Evolutionary conservation across 805 yeast species (phyloP), one percentile per base, ranked within the genome.

Genomic region (Yarrowia deformans): DNA sequence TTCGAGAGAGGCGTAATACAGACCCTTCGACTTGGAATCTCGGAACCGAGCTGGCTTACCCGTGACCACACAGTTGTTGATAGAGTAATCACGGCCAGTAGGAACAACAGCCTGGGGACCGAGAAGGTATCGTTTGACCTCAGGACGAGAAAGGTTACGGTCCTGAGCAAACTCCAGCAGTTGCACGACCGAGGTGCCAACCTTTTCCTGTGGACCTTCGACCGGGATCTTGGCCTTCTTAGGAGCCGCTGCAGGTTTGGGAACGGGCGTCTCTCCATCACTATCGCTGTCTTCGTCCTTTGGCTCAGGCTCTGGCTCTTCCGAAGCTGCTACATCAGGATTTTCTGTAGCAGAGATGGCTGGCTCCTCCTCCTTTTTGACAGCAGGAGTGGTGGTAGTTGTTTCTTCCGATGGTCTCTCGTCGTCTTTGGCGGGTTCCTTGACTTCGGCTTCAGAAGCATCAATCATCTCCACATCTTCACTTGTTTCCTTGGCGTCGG

Each of bases 1-100:
- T 58, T 90, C 93, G 71, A 92, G 90, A 72, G 88, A 89, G 63
- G 88, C 84, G 78, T 95, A 95, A 1, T 97, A 96, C 67, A 95
- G 45, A 52, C 61, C 85, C 45, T 97, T 97, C 37, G 90, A 87
- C 45, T 86, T 83, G 0, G 98, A 98, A 80, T 94, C 98, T 72
- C 90, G 88, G 78, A 91, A 94, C 74, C 87, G 84, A 18, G 95
- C 97, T 58, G 87, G 88, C 63, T 84, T 84, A 2, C 97, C 97
- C 2, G 92, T 87, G 54, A 93, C 87, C 34, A 82, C 97, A 90
- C 74, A 83, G 78, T 78, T 87, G 84, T 74, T 83, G 77, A 63
- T 63, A 12, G 68, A 63, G 56, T 63, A 63, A 23, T 63, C 68
- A 23, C 68, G 56, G 29, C 58, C 70, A n/a, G 70, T 39, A 14